Conservation (phyloP, 2,329 filamentous ascomycete genomes). For the Harringtonia aguacate region DNA sequence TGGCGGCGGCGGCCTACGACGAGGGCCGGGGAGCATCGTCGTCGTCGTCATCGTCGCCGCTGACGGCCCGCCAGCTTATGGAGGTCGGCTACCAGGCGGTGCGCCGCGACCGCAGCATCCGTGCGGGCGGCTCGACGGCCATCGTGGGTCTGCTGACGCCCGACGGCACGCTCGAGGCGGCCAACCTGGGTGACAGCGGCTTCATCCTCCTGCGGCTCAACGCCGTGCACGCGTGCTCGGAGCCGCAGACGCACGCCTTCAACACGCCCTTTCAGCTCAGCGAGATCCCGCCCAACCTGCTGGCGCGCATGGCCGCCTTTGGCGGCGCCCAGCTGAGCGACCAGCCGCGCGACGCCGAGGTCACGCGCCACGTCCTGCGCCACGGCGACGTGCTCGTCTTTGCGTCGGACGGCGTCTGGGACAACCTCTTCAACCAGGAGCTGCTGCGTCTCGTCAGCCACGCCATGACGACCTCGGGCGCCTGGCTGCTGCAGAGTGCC, state of each 20-base stretch:
- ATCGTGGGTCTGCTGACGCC: slow-evolving; percentile 70
- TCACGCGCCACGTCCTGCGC: slow-evolving; percentile 63
- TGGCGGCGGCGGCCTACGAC: slow-evolving; percentile 65
- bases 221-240: slow-evolving; percentile 71
- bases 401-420: slow-evolving; percentile 90
- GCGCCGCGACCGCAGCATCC: slow-evolving; percentile 59
- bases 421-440: slow-evolving; percentile 89
- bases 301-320: slow-evolving; percentile 71
- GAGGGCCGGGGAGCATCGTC: slow-evolving; percentile 26
- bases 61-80: slow-evolving; percentile 61
- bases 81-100: slow-evolving; percentile 77
- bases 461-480: slow-evolving; percentile 62
- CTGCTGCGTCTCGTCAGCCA: slow-evolving; percentile 69
- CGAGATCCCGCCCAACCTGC: slow-evolving; percentile 70
- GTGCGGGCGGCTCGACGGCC: slow-evolving; percentile 83
- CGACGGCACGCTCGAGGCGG: slow-evolving; percentile 70
- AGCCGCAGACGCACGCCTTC: slow-evolving; percentile 89
- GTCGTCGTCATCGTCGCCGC: slow-evolving; percentile 21
- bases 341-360: slow-evolving; percentile 70
- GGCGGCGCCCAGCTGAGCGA: slow-evolving; percentile 76
- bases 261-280: slow-evolving; percentile 96
- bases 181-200: slow-evolving; percentile 92
- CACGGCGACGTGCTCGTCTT: slow-evolving; percentile 93
- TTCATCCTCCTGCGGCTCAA: slow-evolving; percentile 81
- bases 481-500: slow-evolving; percentile 52